These are phyloP conservation scores for Kodamaea sp. DNA, from an alignment of 1,139 yeast genomes.

Conservation along the genomic window DNA sequence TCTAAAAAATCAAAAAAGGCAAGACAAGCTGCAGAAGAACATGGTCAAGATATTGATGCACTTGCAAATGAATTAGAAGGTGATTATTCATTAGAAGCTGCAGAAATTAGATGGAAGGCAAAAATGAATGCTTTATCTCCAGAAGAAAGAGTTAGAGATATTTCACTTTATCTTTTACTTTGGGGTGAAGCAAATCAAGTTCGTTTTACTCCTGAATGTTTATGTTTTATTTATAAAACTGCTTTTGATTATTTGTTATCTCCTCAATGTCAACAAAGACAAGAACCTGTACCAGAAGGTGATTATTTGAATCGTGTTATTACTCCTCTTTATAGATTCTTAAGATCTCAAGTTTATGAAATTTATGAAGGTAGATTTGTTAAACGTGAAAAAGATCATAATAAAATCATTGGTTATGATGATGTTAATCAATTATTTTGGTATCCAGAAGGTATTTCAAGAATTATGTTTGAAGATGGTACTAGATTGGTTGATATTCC, in stretches of 20 bases:
- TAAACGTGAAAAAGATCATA: slow-evolving; percentile 96
- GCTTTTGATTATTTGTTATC: slow-evolving; percentile 85
- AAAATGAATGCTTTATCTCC: slow-evolving; percentile 46
- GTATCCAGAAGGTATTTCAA: slow-evolving; percentile 98
- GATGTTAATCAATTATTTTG: slow-evolving; percentile 98
- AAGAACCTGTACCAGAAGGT: slow-evolving; percentile 93
- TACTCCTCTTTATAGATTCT: slow-evolving; percentile 86
- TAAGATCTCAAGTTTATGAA: slow-evolving; percentile 94
- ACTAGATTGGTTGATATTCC: slow-evolving; percentile 88
- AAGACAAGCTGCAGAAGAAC: slow-evolving; percentile 51
- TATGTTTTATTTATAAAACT: slow-evolving; percentile 91
- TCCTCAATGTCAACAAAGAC: slow-evolving; percentile 86
- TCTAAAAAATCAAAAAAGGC: slow-evolving; percentile 62
- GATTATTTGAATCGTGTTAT: slow-evolving; percentile 88
- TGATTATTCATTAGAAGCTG: slow-evolving; percentile 62
- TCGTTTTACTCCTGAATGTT: slow-evolving; percentile 88
- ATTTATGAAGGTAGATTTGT: slow-evolving; percentile 91
- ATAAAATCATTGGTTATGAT: slow-evolving; percentile 92
- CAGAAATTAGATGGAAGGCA: slow-evolving; percentile 50
- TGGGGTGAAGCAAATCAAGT: slow-evolving; percentile 99
- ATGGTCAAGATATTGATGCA: slow-evolving; percentile 46
- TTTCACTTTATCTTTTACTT: slow-evolving; percentile 81
- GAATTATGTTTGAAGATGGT: slow-evolving; percentile 88
- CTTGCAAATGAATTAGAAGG: slow-evolving; percentile 81
- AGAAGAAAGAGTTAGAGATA: slow-evolving; percentile 81